Percentiles rank a stretch among this genome's conserved stretches.
Conservation (phyloP, 345 rosid genomes). For the Camelina hispida region DNA sequence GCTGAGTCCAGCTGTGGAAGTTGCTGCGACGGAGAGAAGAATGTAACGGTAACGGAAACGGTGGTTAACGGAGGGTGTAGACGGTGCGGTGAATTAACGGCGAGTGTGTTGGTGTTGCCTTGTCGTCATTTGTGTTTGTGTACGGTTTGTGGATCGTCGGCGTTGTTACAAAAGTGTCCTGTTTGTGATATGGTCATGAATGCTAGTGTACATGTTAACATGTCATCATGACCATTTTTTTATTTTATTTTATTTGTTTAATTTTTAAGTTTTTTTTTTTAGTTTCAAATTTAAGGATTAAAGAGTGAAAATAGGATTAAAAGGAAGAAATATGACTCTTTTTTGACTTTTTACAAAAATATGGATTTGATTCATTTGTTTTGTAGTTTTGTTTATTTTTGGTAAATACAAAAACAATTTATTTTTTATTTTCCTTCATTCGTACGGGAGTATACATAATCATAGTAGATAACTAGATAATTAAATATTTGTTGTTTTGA, state of each 20-base stretch:
- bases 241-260: not conserved
- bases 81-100: slow-evolving; percentile 64
- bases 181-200: slow-evolving; percentile 57
- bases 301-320: slow-evolving; percentile 53
- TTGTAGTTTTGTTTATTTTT: not conserved
- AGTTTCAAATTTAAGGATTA: slow-evolving; percentile 34
- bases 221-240: slow-evolving; percentile 43
- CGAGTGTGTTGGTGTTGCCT: slow-evolving; percentile 80
- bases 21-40: slow-evolving; percentile 37
- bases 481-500: not conserved
- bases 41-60: slow-evolving; percentile 9
- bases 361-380: slow-evolving; percentile 23
- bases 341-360: not conserved
- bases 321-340: not conserved
- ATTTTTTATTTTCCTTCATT: not conserved
- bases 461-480: too few species aligned
- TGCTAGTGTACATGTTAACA: slow-evolving; percentile 74
- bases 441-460: not conserved
- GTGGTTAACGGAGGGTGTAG: slow-evolving; percentile 44
- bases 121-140: slow-evolving; percentile 90
- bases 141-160: slow-evolving; percentile 70
- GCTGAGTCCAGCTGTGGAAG: slow-evolving; percentile 78
- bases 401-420: slow-evolving; percentile 13
- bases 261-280: not conserved
- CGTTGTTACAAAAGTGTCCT: slow-evolving; percentile 52